phyloP scores from a whole-genome alignment of 163 green algal genomes.

The Botryococcus braunii region DNA sequence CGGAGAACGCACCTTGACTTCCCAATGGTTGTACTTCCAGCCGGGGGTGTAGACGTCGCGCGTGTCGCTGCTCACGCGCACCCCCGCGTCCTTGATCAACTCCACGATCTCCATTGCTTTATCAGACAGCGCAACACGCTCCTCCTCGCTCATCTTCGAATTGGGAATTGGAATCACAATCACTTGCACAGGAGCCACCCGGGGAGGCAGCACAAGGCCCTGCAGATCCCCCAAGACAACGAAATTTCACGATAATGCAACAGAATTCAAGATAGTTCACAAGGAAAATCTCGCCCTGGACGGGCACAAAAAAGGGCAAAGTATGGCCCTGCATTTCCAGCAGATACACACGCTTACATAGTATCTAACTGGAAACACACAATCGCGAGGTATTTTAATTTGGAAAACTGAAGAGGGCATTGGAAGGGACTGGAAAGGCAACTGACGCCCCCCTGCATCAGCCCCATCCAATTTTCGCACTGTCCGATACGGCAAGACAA shows the following conservation, averaged over 20 bases:
- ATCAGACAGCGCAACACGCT: conserved; percentile 11
- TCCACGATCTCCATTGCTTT: conserved; percentile 27
- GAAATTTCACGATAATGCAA: neutral
- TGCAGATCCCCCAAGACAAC: conserved; percentile 2
- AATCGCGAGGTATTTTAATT: too few species aligned
- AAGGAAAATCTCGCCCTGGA: too few species aligned
- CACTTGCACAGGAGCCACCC: conserved; percentile 67
- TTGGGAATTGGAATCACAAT: conserved; percentile 94
- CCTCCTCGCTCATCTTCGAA: conserved; percentile 44
- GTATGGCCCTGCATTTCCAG: too few species aligned
- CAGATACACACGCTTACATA: too few species aligned
- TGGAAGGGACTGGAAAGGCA: too few species aligned
- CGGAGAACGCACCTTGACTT: conserved; percentile 81
- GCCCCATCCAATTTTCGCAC: too few species aligned
- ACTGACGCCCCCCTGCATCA: too few species aligned
- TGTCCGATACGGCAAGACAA: too few species aligned
- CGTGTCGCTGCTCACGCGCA: conserved; percentile 71
- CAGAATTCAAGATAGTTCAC: too few species aligned
- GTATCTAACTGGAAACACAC: too few species aligned
- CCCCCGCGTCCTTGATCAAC: conserved; percentile 36
- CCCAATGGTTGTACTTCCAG: conserved; percentile 99
- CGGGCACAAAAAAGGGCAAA: too few species aligned
- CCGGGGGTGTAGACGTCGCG: conserved; percentile 94
- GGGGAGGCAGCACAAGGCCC: conserved; percentile 88
- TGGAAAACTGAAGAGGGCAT: too few species aligned